Conservation (phyloP, 2,329 filamentous ascomycete species). For the Fusarium nelsonii region DNA sequence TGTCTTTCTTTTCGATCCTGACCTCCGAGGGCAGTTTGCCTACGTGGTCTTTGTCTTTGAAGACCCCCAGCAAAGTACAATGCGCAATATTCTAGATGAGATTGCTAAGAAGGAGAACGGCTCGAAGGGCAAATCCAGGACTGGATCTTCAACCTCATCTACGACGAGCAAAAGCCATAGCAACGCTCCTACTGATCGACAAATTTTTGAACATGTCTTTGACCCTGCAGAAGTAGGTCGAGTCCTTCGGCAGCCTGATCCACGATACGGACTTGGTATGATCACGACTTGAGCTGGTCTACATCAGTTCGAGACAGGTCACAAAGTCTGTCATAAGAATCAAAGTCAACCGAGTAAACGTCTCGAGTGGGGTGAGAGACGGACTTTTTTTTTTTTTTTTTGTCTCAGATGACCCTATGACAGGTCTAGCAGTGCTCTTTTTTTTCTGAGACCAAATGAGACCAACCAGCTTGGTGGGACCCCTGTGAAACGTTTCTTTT, state of each 20-base stretch:
- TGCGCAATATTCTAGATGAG: conserved; percentile 66
- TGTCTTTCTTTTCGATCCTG: conserved; percentile 71
- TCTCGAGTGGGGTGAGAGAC: conserved; percentile 19
- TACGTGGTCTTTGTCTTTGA: conserved; percentile 75
- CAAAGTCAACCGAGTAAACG: conserved; percentile 13
- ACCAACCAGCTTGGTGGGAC: conserved; percentile 37
- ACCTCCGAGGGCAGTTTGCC: conserved; percentile 71
- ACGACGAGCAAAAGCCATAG: conserved; percentile 48
- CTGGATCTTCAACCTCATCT: conserved; percentile 47
- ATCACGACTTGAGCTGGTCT: conserved; percentile 56
- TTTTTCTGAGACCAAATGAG: conserved; percentile 38
- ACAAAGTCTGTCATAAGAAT: conserved; percentile 5
- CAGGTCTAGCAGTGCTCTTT: conserved; percentile 22
- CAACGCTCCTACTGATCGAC: conserved; percentile 59
- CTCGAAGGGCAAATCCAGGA: conserved; percentile 53
- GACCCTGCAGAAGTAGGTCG: conserved; percentile 62
- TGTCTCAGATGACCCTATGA: conserved; percentile 29
- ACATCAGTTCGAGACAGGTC: conserved; percentile 24
- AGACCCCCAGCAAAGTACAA: conserved; percentile 65
- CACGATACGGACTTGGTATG: conserved; percentile 66
- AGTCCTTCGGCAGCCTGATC: conserved; percentile 65
- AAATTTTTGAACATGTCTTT: conserved; percentile 68
- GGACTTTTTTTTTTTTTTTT: not conserved
- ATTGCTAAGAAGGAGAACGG: conserved; percentile 64
- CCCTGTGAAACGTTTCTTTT: conserved; percentile 41